Evolutionary conservation across 768 basidiomycete species (phyloP), one percentile per base, ranked within the genome.

Genomic region (Lactarius akahatsu): DNA sequence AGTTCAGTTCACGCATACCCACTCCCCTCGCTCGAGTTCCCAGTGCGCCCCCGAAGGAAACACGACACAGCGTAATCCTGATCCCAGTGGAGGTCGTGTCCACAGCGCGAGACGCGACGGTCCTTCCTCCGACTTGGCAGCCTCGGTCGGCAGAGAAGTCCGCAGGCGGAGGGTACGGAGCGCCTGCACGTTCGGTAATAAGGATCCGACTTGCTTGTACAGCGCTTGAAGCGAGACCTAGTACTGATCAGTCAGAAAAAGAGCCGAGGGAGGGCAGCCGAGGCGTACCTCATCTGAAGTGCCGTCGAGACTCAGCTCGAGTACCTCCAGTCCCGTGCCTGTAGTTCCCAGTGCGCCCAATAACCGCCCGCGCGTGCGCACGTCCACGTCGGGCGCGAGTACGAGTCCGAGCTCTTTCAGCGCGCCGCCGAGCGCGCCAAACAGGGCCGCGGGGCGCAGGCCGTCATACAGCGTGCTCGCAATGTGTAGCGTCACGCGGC

Each of bases 131-230:
- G 80, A 71, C 78, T 81, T 41, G 0, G 23, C 32, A 62, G 78
- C 26, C 65, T 80, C 74, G 71, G 80, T 11, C 74, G 81, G 64
- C 69, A 80, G 58, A 74, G 76, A 11, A 80, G 81, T 63, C 75
- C 77, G 26, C 59, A 77, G 60, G 20, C 71, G 71, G 40, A 78
- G 72, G 0, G 71, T 70, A 41, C 55, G 73, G 18, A 78, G 72
- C 4, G 70, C 72, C n/a, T 61, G 71, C 47, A 72, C 73, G 26
- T 73, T 72, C 3, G 74, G 67, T 2, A 78, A 67, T 30, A 75
- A 56, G 54, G 65, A 54, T 6, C 67, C 57, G 34, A 77, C 63
- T 15, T 76, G 75, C 61, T 72, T 74, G 62, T 76, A 74, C 30
- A 78, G 69, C 23, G 69, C 67, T 73, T 77, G 68, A 52, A 38